These are phyloP conservation scores for Bisporella sp. DNA, from an alignment of 2,329 filamentous ascomycete genomes.

Conservation along the genomic window DNA sequence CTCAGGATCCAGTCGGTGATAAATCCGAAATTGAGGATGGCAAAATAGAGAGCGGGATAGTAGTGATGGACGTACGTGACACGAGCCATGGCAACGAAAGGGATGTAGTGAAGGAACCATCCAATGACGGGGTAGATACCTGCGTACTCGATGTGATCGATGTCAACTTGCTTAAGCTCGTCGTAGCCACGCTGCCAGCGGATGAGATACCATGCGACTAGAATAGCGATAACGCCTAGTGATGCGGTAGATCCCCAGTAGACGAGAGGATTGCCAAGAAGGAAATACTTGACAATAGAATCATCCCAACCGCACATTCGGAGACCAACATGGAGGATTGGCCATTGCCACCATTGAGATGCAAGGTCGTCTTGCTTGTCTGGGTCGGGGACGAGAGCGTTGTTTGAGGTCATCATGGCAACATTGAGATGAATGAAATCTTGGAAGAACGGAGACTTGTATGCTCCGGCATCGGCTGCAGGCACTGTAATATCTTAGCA, in stretches of 20 bases:
- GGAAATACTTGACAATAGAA: constrained; percentile 92
- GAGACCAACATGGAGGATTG: constrained; percentile 86
- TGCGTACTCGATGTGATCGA: constrained; percentile 92
- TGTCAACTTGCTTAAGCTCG: constrained; percentile 71
- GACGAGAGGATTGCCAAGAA: constrained; percentile 90
- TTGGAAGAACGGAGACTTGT: constrained; percentile 94
- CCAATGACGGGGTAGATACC: constrained; percentile 86
- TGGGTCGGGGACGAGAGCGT: constrained; percentile 91
- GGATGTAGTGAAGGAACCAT: constrained; percentile 94
- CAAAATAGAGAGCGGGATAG: constrained; percentile 96
- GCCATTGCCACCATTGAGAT: constrained; percentile 98
- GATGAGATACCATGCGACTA: constrained; percentile 78
- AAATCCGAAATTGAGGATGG: constrained; percentile 85
- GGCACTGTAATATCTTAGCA: constrained; percentile 56
- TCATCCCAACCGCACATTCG: constrained; percentile 99
- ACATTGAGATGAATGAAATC: constrained; percentile 98
- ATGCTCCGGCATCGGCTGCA: constrained; percentile 78
- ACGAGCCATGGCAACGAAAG: constrained; percentile 95
- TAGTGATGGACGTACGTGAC: constrained; percentile 99
- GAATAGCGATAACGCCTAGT: constrained; percentile 62
- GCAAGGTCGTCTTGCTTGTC: constrained; percentile 99
- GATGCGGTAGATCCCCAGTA: constrained; percentile 91
- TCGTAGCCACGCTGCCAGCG: constrained; percentile 94
- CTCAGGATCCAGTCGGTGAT: constrained; percentile 76
- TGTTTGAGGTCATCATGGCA: constrained; percentile 99